Conservation (phyloP, 164 flowering plant species). For the Dillenia turbinata region DNA sequence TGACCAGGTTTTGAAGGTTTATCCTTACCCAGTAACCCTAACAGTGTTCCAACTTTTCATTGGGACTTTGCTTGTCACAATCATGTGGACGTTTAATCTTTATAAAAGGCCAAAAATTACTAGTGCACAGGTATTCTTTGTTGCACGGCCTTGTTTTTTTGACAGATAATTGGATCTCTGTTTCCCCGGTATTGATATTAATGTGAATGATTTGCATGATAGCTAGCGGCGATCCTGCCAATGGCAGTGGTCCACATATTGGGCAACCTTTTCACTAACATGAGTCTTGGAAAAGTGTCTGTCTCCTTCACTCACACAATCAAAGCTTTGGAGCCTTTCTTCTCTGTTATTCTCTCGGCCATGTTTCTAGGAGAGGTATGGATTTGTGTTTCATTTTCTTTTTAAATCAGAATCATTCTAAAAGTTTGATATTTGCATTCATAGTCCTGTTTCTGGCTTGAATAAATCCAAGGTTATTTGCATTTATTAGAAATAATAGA, state of each 20-base stretch:
- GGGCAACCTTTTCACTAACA: conserved; percentile 93
- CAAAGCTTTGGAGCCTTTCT: conserved; percentile 98
- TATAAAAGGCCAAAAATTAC: conserved; percentile 58
- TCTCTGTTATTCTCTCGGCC: conserved; percentile 95
- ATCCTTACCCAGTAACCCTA: conserved; percentile 59
- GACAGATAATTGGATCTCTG: neutral
- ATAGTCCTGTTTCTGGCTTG: neutral
- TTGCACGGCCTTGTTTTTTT: neutral
- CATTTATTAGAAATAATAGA: no score
- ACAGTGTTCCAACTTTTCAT: conserved; percentile 57
- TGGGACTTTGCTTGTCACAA: conserved; percentile 51
- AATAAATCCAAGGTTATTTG: no score
- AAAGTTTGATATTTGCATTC: neutral
- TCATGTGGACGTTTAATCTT: conserved; percentile 70
- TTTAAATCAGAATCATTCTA: neutral
- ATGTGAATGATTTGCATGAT: conserved; percentile 9
- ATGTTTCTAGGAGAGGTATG: conserved; percentile 93
- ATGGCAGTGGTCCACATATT: conserved; percentile 83
- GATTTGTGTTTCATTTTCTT: conserved; percentile 1
- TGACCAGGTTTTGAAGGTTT: conserved; percentile 74
- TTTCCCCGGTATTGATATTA: neutral
- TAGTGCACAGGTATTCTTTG: conserved; percentile 49
- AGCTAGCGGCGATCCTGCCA: conserved; percentile 82
- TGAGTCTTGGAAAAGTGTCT: conserved; percentile 99
- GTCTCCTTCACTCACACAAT: conserved; percentile 98